Conservation (phyloP, 345 rosid species). For the Citrus australasica region DNA sequence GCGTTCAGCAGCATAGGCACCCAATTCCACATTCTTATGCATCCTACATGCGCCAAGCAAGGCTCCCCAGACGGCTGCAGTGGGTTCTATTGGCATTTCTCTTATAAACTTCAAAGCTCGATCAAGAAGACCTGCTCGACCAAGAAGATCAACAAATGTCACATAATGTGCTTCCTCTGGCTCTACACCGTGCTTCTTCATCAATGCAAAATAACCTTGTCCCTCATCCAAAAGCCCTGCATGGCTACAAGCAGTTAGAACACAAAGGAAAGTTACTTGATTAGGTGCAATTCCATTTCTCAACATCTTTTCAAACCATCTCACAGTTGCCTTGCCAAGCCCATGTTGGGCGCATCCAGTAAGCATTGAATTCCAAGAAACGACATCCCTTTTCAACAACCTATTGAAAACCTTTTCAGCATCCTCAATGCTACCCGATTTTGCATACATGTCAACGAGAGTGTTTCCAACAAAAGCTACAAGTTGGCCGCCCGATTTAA, state of each 20-base stretch:
- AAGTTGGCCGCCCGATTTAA: slow-evolving; percentile 52
- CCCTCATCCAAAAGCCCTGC: slow-evolving; percentile 59
- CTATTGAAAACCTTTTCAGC: slow-evolving; percentile 50
- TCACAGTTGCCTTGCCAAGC: slow-evolving; percentile 38
- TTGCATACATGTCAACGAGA: slow-evolving; percentile 63
- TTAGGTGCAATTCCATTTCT: slow-evolving; percentile 40
- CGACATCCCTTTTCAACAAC: slow-evolving; percentile 41
- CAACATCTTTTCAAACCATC: slow-evolving; percentile 43
- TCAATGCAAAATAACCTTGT: slow-evolving; percentile 39
- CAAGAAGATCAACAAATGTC: slow-evolving; percentile 63
- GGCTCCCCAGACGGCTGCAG: slow-evolving; percentile 57
- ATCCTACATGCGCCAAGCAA: slow-evolving; percentile 68
- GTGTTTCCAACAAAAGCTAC: slow-evolving; percentile 56
- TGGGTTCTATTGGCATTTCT: slow-evolving; percentile 55
- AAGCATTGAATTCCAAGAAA: slow-evolving; percentile 61
- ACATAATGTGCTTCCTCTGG: slow-evolving; percentile 47
- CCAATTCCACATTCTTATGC: slow-evolving; percentile 58
- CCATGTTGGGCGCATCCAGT: slow-evolving; percentile 61
- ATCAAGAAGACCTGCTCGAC: slow-evolving; percentile 56
- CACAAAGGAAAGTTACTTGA: slow-evolving; percentile 53
- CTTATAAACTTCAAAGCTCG: slow-evolving; percentile 42
- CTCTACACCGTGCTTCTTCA: slow-evolving; percentile 40
- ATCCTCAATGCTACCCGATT: slow-evolving; percentile 59
- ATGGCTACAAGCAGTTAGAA: slow-evolving; percentile 70
- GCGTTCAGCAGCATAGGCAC: slow-evolving; percentile 53